Evolutionary conservation across 331 rosid species (phyloP).

Genomic region (Rhamnella rubrinervis): DNA sequence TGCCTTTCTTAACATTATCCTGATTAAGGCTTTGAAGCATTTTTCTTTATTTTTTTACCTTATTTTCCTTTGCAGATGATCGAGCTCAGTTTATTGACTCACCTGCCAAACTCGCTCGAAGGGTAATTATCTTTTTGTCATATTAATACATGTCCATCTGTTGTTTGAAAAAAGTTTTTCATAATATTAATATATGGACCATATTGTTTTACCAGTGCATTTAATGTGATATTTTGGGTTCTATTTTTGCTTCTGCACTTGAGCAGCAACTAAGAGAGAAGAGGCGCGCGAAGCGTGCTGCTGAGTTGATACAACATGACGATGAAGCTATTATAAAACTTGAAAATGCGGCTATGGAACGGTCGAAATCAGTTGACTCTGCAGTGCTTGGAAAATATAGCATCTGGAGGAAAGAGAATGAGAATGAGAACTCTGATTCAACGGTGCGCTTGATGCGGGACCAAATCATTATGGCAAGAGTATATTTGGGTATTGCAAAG

Average conservation of each 20-base stretch:
- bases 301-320: constrained; percentile 56
- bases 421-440: constrained; percentile 71
- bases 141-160: too few relatives aligned
- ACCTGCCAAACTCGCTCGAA: constrained; percentile 47
- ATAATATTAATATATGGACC: constrained; percentile 9
- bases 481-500: constrained; percentile 75
- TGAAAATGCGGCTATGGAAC: constrained; percentile 82
- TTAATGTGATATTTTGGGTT: constrained; percentile 6
- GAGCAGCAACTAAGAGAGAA: constrained; percentile 72
- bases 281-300: constrained; percentile 57
- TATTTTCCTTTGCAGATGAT: constrained; percentile 40
- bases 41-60: constrained; percentile 6
- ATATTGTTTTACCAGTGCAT: not conserved
- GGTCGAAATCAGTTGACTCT: constrained; percentile 75
- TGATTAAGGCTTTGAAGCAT: not conserved
- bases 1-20: constrained; percentile 9
- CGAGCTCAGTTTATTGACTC: constrained; percentile 34
- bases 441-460: constrained; percentile 87
- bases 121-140: constrained; percentile 49
- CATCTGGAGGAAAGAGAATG: constrained; percentile 94
- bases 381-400: constrained; percentile 87
- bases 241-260: constrained; percentile 15
- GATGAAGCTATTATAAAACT: constrained; percentile 59
- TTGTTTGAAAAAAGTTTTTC: not conserved
- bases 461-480: constrained; percentile 90